These are phyloP conservation scores for Candida arabinofermentans DNA, from an alignment of 805 yeast species.

Conservation along the genomic window DNA sequence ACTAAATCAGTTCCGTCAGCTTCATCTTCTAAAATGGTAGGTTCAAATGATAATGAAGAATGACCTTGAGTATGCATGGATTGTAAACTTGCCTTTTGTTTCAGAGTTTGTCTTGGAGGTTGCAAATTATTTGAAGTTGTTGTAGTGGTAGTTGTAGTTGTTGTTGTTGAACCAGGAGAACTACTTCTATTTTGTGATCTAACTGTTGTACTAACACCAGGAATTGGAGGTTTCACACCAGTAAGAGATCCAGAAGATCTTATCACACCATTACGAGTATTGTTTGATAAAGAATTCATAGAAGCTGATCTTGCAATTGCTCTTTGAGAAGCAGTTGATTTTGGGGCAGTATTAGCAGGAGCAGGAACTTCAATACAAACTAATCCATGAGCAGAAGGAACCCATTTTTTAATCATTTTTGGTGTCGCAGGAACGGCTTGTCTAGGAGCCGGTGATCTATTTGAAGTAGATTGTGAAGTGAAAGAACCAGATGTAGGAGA, in stretches of 20 bases:
- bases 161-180: not conserved
- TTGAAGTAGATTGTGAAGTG: no score
- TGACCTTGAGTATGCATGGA: conserved; percentile 21
- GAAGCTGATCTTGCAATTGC: conserved; percentile 21
- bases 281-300: conserved; percentile 18
- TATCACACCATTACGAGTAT: conserved; percentile 14
- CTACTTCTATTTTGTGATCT: no score
- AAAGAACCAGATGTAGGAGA: conserved; percentile 2
- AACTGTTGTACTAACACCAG: no score
- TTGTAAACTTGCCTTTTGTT: conserved; percentile 18
- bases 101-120: conserved; percentile 7
- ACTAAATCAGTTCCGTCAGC: conserved; percentile 7
- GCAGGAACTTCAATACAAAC: conserved; percentile 67
- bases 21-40: conserved; percentile 24
- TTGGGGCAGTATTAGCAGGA: conserved; percentile 12
- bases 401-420: conserved; percentile 60
- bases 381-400: conserved; percentile 72
- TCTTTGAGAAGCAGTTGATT: conserved; percentile 10
- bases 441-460: conserved; percentile 1
- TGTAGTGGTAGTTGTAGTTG: not conserved
- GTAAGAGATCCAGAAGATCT: conserved; percentile 19
- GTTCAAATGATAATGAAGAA: conserved; percentile 12
- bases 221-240: conserved; percentile 12
- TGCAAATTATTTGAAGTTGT: conserved; percentile 1
- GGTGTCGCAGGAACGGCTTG: conserved; percentile 16